Evolutionary conservation across 768 basidiomycete species (phyloP), one percentile per base, ranked within the genome.

Genomic region (Boletus vinaceobasis): DNA sequence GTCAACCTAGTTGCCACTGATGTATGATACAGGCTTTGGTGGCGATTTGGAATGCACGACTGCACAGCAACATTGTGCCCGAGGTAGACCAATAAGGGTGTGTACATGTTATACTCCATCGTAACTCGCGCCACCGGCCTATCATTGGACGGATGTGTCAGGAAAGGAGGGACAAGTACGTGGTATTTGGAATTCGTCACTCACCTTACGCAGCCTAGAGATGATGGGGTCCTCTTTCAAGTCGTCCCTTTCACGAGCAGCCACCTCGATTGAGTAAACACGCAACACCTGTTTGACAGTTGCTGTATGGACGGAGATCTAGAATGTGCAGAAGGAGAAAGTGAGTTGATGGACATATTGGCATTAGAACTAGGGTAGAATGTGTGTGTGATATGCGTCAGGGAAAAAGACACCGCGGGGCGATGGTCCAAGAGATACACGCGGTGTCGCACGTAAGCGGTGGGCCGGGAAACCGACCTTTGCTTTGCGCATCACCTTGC

Each of bases 231-330:
- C 90, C 79, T 95, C 89, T 60, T 85, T 86, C 56, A 98, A 72
- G 72, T 97, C 94, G 50, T 88, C 87, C 68, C 80, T 82, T 69
- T 91, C 87, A 49, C 81, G 79, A 35, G 93, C 93, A 14, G 90
- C 79, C 53, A 98, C 90, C 64, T 97, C 93, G 65, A 97, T 87
- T 48, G 91, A 91, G 74, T 79, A 94, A 55, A 75, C 81, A 58
- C 84, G 81, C 62, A 98, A 72, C 53, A 87, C 85, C 44, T 74
- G 67, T 76, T 97, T 96, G 72, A 97, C 92, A 74, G 93, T 87
- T 60, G 89, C 88, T 26, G 85, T 66, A 66, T 98, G 94, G 4
- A 98, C 93, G 55, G 94, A 96, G 65, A 96, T 89, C 93, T 95
- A 63, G 37, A 65, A 32, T 49, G 50, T 50, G 54, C 49, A 52